Conservation (phyloP, 78 protist species). For the Corallochytrium limacisporum region DNA sequence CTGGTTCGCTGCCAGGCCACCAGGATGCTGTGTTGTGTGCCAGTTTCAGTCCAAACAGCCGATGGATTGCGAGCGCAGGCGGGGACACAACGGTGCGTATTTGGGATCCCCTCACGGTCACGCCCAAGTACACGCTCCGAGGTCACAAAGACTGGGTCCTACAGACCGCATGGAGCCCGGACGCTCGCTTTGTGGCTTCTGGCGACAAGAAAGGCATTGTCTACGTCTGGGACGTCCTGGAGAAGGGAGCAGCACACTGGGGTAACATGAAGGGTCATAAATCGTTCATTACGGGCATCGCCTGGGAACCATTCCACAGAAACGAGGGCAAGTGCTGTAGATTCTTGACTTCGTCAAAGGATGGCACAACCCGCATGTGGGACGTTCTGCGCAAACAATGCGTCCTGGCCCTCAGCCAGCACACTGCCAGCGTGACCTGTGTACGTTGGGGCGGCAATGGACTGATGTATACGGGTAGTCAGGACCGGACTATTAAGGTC, state of each 20-base stretch:
- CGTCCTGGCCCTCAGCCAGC: constrained; percentile 56
- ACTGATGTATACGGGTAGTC: constrained; percentile 71
- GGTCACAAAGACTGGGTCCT: constrained; percentile 84
- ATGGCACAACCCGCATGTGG: constrained; percentile 79
- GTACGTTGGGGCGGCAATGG: constrained; percentile 92
- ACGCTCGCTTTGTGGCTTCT: constrained; percentile 63
- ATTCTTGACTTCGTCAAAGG: constrained; percentile 69
- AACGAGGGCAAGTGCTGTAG: constrained; percentile 29
- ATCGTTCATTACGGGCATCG: constrained; percentile 59
- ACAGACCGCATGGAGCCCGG: constrained; percentile 81
- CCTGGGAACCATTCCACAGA: constrained; percentile 82
- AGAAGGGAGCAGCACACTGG: background rate
- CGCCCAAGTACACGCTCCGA: constrained; percentile 28
- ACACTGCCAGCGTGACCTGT: constrained; percentile 74
- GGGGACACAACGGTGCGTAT: constrained; percentile 79
- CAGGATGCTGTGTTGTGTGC: constrained; percentile 76
- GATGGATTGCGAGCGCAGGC: constrained; percentile 37
- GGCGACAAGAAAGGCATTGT: constrained; percentile 68
- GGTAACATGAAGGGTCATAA: constrained; percentile 48
- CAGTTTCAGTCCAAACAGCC: constrained; percentile 42
- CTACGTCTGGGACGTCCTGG: constrained; percentile 62
- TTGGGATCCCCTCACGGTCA: constrained; percentile 81
- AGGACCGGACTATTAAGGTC: constrained; percentile 86
- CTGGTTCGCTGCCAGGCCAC: constrained; percentile 4
- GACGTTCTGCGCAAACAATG: constrained; percentile 13